Base-by-base conservation (phyloP, 1,284 basidiomycete species). In the Paramarasmius palmivorus region DNA sequence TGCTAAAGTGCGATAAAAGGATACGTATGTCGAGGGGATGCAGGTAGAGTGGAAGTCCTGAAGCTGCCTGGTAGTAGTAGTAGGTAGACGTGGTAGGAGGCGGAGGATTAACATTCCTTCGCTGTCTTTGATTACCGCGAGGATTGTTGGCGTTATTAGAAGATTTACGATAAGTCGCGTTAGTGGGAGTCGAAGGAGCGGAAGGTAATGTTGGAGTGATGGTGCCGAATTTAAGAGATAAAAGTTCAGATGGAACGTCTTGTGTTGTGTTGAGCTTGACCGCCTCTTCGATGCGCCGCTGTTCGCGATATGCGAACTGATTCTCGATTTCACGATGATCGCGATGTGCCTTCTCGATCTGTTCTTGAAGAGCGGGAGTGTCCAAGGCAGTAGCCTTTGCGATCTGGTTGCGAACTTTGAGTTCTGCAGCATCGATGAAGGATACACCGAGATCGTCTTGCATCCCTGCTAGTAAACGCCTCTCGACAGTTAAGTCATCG, bases 1-100 rank as follows among this genome's bases (percentile, higher is more conserved):
- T 46, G 26, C 49, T 78, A 72, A 88, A 98, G 67, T 95, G 88
- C 10, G 92, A 82, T 15, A 95, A 77, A 14, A 99, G 79, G 54
- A 98, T 94, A 71, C 90, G 91, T 71, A 96, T 97, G 68, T 99
- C 96, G 37, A 99, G 81, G 2, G 96, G 95, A 65, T 97, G 94
- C 14, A 99, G 82, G 75, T 92, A 99, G 62, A 98, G 82, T 17
- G 93, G 91, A 57, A 93, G 81, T 15, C 96, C 97, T 2, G 92
- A 92, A 0, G 93, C 86, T 10, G 94, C 92, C 71, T 99, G 97
- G 70, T 98, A 99, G 71, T 93, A 99, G 65, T 91, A 93, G 72
- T 97, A 98, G 10, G 87, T 87, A 19, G 88, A 88, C 2, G 87
- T 86, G 2, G 88, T 86, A 12, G 88, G 88, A 9, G 90, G 88